Conservation (phyloP, 805 yeast species). For the Candida endomychidarum region DNA sequence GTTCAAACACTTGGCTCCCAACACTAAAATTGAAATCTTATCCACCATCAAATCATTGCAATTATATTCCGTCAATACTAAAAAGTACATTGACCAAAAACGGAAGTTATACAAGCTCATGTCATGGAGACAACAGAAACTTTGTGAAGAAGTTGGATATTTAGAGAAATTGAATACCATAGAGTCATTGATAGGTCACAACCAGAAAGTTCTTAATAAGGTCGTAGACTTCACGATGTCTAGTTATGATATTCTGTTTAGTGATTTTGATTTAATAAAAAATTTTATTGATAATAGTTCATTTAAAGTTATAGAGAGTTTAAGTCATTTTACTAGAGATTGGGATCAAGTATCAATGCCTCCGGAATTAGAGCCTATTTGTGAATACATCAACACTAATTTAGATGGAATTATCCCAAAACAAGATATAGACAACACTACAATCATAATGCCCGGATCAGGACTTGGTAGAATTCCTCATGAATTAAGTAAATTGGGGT, state of each 20-base stretch:
- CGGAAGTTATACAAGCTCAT: constrained; percentile 45
- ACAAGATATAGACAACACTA: constrained; percentile 36
- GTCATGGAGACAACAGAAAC: constrained; percentile 55
- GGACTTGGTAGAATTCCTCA: constrained; percentile 81
- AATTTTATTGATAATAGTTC: constrained; percentile 16
- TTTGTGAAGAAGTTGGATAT: constrained; percentile 55
- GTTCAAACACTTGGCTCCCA: constrained; percentile 18
- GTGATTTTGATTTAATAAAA: constrained; percentile 26
- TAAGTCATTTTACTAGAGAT: constrained; percentile 79
- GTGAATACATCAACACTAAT: constrained; percentile 49
- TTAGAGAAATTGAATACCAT: constrained; percentile 48
- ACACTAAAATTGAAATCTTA: constrained; percentile 29
- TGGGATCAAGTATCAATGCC: constrained; percentile 51
- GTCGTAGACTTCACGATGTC: constrained; percentile 47
- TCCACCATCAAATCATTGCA: constrained; percentile 50
- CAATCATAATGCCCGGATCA: constrained; percentile 79
- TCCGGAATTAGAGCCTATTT: constrained; percentile 45
- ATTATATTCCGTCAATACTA: constrained; percentile 39
- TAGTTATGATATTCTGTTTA: constrained; percentile 43
- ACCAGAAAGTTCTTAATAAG: constrained; percentile 46
- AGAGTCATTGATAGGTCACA: constrained; percentile 47
- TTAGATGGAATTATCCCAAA: constrained; percentile 33
- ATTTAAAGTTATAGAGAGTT: constrained; percentile 55
- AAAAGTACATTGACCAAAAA: constrained; percentile 46
- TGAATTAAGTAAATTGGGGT: constrained; percentile 48